Evolutionary conservation across 176 grass and related monocot genomes (phyloP).

Genomic region (Triticum aestivum): DNA sequence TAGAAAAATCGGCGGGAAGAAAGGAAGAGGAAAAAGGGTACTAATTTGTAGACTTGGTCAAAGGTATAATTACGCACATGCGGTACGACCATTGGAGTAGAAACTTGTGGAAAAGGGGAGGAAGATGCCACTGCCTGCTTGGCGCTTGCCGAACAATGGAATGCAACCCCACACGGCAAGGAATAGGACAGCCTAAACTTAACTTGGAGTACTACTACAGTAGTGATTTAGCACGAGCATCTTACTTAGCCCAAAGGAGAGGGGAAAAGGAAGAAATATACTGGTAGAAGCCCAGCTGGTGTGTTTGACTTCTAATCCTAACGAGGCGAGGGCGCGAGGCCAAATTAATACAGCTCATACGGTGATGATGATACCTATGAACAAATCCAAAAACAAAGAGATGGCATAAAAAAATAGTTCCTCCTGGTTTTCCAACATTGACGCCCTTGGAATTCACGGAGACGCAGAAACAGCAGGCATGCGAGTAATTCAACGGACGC

Average conservation of each 20-base stretch:
- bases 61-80: constrained; percentile 47
- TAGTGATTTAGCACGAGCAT: not conserved
- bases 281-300: not conserved
- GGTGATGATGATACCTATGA: not conserved
- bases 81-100: constrained; percentile 23
- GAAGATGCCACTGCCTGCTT: constrained; percentile 3
- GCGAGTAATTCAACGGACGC: not conserved
- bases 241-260: not conserved
- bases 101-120: constrained; percentile 33
- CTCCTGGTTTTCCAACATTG: not conserved
- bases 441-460: constrained; percentile 18
- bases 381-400: not conserved
- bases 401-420: not conserved
- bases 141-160: not conserved
- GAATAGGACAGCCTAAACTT: constrained; percentile 11
- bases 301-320: not conserved
- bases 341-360: not conserved
- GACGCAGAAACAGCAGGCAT: not conserved
- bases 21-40: not conserved
- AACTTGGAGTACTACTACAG: not conserved
- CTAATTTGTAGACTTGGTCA: constrained; percentile 32
- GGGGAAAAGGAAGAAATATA: not conserved
- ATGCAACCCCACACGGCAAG: constrained; percentile 39
- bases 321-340: not conserved
- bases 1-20: constrained; percentile 18